Evolutionary conservation across 345 rosid species (phyloP).

Genomic region (Hirschfeldia incana): DNA sequence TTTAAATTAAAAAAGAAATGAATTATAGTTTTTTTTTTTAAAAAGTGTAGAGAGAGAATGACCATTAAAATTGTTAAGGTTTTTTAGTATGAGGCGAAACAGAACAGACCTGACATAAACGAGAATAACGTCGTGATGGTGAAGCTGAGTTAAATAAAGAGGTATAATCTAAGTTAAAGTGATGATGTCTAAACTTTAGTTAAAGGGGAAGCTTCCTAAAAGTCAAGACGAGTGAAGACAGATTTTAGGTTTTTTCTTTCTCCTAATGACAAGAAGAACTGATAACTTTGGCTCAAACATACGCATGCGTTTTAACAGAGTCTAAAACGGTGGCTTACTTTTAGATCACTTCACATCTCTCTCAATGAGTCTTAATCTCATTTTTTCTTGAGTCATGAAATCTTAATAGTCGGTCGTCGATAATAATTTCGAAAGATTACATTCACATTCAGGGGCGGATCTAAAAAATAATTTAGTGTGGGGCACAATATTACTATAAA

Average conservation of each 20-base stretch:
- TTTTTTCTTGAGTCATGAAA: background rate
- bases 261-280: constrained; percentile 17
- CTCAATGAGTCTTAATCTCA: background rate
- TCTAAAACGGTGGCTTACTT: constrained; percentile 43
- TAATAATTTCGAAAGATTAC: background rate
- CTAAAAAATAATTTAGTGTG: too few species aligned
- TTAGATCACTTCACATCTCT: constrained; percentile 19
- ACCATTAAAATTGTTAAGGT: constrained; percentile 29
- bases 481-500: too few species aligned
- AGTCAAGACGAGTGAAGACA: constrained; percentile 26
- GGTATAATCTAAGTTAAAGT: background rate
- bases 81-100: background rate
- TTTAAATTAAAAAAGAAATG: background rate
- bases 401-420: background rate
- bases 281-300: constrained; percentile 39
- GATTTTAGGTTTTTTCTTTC: constrained; percentile 51
- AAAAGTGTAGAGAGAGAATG: background rate
- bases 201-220: constrained; percentile 31
- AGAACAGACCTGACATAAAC: constrained; percentile 40
- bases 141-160: constrained; percentile 28
- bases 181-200: constrained; percentile 22
- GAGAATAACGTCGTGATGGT: constrained; percentile 12
- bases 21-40: background rate
- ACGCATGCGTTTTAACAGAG: constrained; percentile 47
- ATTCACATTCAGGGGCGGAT: too few species aligned